These are phyloP conservation scores for Globisporangium cystogenes DNA, from an alignment of 352 stramenopile species.

Conservation along the genomic window DNA sequence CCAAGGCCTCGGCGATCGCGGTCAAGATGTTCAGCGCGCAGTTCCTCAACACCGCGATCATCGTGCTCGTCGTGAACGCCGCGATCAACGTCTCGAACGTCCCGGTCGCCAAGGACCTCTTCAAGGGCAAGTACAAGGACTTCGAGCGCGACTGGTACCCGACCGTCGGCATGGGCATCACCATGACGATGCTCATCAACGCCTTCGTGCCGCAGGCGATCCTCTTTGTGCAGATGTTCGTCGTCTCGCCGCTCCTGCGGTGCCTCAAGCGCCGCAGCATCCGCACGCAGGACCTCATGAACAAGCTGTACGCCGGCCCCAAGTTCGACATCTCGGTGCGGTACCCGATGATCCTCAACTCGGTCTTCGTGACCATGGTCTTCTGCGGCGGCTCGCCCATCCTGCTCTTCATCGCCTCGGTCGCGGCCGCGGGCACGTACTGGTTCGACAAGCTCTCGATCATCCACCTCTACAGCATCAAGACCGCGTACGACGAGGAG, in stretches of 20 bases:
- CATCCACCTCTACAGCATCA: slow-evolving; percentile 69
- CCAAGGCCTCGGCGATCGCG: slow-evolving; percentile 63
- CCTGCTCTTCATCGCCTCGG: slow-evolving; percentile 66
- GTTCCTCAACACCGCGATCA: slow-evolving; percentile 82
- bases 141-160: slow-evolving; percentile 87
- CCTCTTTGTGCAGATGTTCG: slow-evolving; percentile 53
- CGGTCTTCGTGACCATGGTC: slow-evolving; percentile 77
- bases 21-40: slow-evolving; percentile 79
- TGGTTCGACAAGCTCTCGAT: slow-evolving; percentile 84
- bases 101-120: slow-evolving; percentile 46
- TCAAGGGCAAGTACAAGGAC: slow-evolving; percentile 74
- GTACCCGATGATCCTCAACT: slow-evolving; percentile 84
- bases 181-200: slow-evolving; percentile 86
- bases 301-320: slow-evolving; percentile 67
- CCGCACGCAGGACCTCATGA: slow-evolving; percentile 72
- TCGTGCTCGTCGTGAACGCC: slow-evolving; percentile 24
- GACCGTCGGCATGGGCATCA: slow-evolving; percentile 82
- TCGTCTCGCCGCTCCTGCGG: slow-evolving; percentile 47
- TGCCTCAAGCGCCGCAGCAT: slow-evolving; percentile 30
- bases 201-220: slow-evolving; percentile 56
- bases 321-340: slow-evolving; percentile 71
- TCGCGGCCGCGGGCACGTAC: slow-evolving; percentile 56
- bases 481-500: slow-evolving; percentile 76
- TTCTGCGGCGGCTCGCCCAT: slow-evolving; percentile 79
- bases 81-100: slow-evolving; percentile 59